A percentile compares a stretch with the other conserved stretches of the same genome.
Evolutionary conservation across 2,329 filamentous ascomycete species (phyloP).

Genomic region (Ploettnerulaceae sp.): DNA sequence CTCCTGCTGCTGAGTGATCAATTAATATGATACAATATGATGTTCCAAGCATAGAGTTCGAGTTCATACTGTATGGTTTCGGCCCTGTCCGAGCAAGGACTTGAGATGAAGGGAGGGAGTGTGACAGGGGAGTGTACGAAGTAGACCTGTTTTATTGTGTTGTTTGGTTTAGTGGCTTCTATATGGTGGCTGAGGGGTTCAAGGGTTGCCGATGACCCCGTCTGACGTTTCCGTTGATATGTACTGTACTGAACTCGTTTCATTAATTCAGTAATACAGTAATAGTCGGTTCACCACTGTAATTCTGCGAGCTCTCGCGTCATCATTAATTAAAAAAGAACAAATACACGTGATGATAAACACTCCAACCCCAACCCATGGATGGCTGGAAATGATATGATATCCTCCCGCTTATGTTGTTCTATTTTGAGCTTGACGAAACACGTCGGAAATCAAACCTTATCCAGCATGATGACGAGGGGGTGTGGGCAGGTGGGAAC

Average conservation of each 20-base stretch:
- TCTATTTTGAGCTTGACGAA: neutral
- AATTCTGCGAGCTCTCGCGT: too few species aligned
- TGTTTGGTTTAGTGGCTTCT: neutral
- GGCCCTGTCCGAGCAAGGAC: too few species aligned
- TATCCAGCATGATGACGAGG: conserved; percentile 2
- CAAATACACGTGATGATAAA: neutral
- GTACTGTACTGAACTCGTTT: too few species aligned
- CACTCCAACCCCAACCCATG: neutral
- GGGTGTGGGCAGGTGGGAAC: neutral
- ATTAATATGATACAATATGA: neutral
- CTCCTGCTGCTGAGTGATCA: too few species aligned
- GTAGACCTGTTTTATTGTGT: neutral
- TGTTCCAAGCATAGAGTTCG: neutral
- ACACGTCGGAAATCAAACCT: too few species aligned
- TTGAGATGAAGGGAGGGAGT: neutral
- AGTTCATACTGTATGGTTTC: neutral
- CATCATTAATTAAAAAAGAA: neutral
- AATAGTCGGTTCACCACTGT: too few species aligned
- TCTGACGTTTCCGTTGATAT: too few species aligned
- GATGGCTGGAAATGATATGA: too few species aligned
- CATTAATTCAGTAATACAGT: too few species aligned
- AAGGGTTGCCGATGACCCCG: neutral
- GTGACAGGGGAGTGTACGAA: neutral
- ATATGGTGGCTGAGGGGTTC: neutral
- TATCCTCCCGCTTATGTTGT: neutral